A percentile compares a stretch with the other conserved stretches of the same genome.
Evolutionary conservation across 371 early-diverging fungal genomes (phyloP).

Genomic region (Mucor lusitanicus): DNA sequence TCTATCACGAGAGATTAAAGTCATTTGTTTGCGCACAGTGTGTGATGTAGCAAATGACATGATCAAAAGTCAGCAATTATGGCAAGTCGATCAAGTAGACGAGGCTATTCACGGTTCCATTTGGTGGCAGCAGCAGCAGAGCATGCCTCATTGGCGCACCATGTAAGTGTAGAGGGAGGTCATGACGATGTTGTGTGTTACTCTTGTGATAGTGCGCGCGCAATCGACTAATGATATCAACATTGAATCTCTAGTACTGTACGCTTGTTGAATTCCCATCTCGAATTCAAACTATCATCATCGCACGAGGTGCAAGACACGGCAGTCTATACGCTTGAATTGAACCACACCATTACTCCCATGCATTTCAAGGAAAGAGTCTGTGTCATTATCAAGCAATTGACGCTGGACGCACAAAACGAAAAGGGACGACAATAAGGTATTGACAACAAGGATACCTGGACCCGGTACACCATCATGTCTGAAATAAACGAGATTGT

Average conservation of each 20-base stretch:
- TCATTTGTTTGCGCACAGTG: conserved; percentile 42
- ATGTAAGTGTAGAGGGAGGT: conserved; percentile 32
- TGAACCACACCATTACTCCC: background rate
- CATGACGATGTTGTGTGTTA: background rate
- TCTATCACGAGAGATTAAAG: conserved; percentile 46
- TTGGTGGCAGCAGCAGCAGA: conserved; percentile 33
- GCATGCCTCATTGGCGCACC: conserved; percentile 29
- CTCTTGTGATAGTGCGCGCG: background rate
- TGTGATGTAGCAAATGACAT: conserved; percentile 51
- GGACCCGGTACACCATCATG: background rate
- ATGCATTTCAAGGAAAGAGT: conserved; percentile 25
- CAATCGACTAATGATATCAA: background rate
- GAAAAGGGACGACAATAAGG: background rate
- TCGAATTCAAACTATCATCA: conserved; percentile 17
- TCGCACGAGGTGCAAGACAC: background rate
- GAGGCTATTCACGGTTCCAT: conserved; percentile 46
- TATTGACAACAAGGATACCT: background rate
- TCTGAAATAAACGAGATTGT: background rate
- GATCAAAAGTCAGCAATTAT: conserved; percentile 37
- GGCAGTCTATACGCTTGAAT: background rate
- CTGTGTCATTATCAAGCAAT: conserved; percentile 7
- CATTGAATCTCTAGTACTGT: conserved; percentile 12
- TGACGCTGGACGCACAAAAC: background rate
- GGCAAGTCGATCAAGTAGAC: conserved; percentile 54
- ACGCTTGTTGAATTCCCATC: conserved; percentile 13